Evolutionary conservation across 2,329 filamentous ascomycete species (phyloP), one percentile per base, ranked within the genome.

Genomic region (Beauveria sp.): DNA sequence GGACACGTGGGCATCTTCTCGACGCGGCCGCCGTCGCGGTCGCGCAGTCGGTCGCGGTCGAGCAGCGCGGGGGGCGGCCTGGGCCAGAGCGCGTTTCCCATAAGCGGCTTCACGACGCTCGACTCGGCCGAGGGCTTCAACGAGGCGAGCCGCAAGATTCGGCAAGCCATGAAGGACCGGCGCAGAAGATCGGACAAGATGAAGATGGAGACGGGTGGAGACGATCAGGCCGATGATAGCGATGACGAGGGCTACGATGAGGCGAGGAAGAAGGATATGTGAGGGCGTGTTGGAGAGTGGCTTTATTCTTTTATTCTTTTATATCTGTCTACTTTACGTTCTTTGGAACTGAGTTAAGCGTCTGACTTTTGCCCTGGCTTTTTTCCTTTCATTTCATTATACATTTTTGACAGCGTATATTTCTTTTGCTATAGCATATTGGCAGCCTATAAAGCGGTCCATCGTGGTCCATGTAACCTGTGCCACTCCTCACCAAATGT

Each of bases 1-100:
- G 89, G 90, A 14, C 86, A 84, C 54, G 88, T 96, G 66, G 90
- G 89, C 64, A 88, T 99, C 75, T 99, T 98, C 77, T 91, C 93
- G 3, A 95, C 91, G 18, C 83, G 90, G 34, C 92, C 93, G 5
- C 83, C 88, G n/a, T 96, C 90, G 57, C 86, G 91, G n/a, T 87
- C 84, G 57, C 83, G 86, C 61, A 87, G 83, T 66, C 81, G 89
- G 28, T 90, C 86, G 68, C 82, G 88, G 56, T 90, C 85, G 68
- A 85, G 88, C 72, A 90, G 86, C 64, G 84, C 82, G 64, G 85
- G 86, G 46, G 84, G 85, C 28, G 81, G 84, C 0, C 79, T 86
- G 61, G 84, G 86, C 3, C 82, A 81, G 20, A 77, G 78, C 3
- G 84, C 82, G 0, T 88, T 90, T 70, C 83, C 85, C 1, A 75